These are phyloP conservation scores for Penicillium sp. DNA, from an alignment of 2,329 filamentous ascomycete genomes.

Conservation along the genomic window DNA sequence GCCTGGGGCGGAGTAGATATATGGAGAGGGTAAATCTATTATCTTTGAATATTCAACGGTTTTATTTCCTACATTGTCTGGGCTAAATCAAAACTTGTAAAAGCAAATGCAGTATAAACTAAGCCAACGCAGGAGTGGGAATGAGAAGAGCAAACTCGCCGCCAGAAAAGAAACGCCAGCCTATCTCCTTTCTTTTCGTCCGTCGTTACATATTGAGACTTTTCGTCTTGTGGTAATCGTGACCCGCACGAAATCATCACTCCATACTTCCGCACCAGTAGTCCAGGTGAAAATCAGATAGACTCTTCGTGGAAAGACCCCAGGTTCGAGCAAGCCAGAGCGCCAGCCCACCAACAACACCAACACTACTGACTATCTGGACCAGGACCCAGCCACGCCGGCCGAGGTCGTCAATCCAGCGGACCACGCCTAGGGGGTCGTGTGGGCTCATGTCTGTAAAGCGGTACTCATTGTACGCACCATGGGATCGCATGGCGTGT, in stretches of 20 bases:
- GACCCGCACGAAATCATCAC: conserved; percentile 1
- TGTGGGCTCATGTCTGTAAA: conserved; percentile 49
- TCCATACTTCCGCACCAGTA: conserved; percentile 19
- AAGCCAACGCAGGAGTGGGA: not conserved
- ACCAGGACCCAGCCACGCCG: conserved; percentile 63
- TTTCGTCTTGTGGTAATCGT: not conserved
- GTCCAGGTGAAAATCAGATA: conserved; percentile 32
- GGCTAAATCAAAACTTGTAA: not conserved
- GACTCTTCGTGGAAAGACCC: conserved; percentile 33
- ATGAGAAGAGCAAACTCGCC: not conserved
- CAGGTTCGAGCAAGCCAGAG: conserved; percentile 54
- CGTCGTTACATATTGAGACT: not conserved
- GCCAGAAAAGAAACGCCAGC: conserved; percentile 2
- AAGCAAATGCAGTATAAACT: not conserved
- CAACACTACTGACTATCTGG: conserved; percentile 68
- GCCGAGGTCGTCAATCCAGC: conserved; percentile 63
- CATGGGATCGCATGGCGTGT: conserved; percentile 20
- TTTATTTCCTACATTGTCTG: not conserved
- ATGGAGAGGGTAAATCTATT: too few relatives aligned
- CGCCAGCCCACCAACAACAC: conserved; percentile 67
- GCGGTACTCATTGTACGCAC: conserved; percentile 33
- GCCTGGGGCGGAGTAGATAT: too few relatives aligned
- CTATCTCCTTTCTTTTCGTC: not conserved
- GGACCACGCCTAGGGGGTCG: conserved; percentile 75
- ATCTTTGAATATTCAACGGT: not conserved